Evolutionary conservation across 1,284 basidiomycete species (phyloP).

Genomic region (Cystobasidium pallidum): DNA sequence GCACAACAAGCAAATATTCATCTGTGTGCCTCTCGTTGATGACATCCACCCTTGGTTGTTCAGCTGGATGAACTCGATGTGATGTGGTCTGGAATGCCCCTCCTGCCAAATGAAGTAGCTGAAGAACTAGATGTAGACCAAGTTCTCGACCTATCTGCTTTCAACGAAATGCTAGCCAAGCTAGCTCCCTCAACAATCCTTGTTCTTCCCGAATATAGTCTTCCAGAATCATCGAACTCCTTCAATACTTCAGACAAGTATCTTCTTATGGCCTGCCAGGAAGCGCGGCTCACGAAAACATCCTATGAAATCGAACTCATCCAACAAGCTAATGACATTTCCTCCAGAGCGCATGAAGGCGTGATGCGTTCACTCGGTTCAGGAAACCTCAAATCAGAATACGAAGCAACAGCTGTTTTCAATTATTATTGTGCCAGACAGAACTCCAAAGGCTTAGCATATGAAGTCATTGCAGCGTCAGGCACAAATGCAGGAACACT

Average conservation of each 20-base stretch:
- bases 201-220: constrained; percentile 46
- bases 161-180: constrained; percentile 54
- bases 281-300: constrained; percentile 75
- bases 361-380: constrained; percentile 67
- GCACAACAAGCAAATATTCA: not conserved
- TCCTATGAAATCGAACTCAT: constrained; percentile 72
- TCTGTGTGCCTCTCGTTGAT: too few species aligned
- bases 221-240: constrained; percentile 58
- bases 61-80: constrained; percentile 36
- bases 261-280: constrained; percentile 74
- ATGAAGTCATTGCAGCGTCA: constrained; percentile 84
- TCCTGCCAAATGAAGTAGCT: constrained; percentile 66
- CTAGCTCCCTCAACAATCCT: constrained; percentile 36
- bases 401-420: constrained; percentile 86
- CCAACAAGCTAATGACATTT: constrained; percentile 74
- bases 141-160: constrained; percentile 62
- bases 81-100: constrained; percentile 83
- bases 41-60: constrained; percentile 31
- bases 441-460: constrained; percentile 82
- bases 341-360: constrained; percentile 80
- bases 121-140: constrained; percentile 65
- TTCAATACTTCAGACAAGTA: constrained; percentile 60
- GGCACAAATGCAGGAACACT: constrained; percentile 80
- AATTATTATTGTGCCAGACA: constrained; percentile 81
- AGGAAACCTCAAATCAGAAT: constrained; percentile 86